These are phyloP conservation scores for Candida glucosophila DNA, from an alignment of 1,139 yeast species.

Conservation along the genomic window DNA sequence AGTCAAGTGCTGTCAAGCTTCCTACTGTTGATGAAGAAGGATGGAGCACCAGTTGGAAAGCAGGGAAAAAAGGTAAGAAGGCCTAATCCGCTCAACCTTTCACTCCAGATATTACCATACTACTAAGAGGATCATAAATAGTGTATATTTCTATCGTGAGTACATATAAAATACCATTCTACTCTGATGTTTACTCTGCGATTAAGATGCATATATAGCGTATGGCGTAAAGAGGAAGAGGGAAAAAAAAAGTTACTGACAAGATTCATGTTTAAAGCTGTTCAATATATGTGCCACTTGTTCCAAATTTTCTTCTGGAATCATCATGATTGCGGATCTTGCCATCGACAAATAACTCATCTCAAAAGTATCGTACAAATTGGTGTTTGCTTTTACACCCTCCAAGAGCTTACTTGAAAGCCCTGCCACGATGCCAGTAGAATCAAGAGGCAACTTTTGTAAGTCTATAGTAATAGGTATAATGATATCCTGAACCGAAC, in stretches of 20 bases:
- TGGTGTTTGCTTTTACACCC: constrained; percentile 15
- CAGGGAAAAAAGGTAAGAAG: constrained; percentile 47
- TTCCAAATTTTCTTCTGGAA: constrained; percentile 45
- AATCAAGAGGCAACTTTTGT: constrained; percentile 46
- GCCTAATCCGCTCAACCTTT: too few relatives aligned
- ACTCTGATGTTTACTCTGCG: too few relatives aligned
- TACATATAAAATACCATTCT: too few relatives aligned
- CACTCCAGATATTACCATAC: too few relatives aligned
- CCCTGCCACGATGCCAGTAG: constrained; percentile 64
- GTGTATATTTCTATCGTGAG: too few relatives aligned
- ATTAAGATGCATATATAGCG: too few relatives aligned
- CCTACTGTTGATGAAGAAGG: constrained; percentile 61
- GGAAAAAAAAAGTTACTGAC: neutral
- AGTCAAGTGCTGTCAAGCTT: constrained; percentile 36
- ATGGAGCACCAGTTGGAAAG: constrained; percentile 48
- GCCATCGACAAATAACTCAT: constrained; percentile 62
- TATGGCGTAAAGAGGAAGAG: too few relatives aligned
- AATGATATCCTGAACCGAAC: constrained; percentile 49
- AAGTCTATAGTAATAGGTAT: constrained; percentile 54
- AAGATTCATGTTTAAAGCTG: constrained; percentile 1
- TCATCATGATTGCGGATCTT: constrained; percentile 49
- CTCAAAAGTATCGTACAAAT: constrained; percentile 25
- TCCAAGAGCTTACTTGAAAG: constrained; percentile 44
- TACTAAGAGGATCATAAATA: too few relatives aligned
- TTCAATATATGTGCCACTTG: constrained; percentile 14